Percentiles rank a stretch among this genome's conserved stretches.
Evolutionary conservation across 441 rosid genomes (phyloP).

Genomic region (Euphorbia schlechtendalii): DNA sequence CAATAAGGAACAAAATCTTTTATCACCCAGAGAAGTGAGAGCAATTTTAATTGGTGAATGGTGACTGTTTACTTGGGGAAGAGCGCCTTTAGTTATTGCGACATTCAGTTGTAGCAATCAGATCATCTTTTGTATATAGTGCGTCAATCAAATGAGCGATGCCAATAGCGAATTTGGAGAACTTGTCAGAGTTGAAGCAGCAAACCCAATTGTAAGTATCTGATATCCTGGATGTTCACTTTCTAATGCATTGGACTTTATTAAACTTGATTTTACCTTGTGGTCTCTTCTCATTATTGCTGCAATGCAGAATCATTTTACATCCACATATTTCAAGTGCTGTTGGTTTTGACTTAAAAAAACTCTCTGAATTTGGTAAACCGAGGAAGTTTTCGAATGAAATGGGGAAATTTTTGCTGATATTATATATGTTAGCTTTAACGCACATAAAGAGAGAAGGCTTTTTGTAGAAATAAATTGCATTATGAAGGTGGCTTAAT

Average conservation of each 20-base stretch:
- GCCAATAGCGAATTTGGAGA: constrained; percentile 1
- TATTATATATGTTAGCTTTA: not conserved
- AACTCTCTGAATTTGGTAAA: not conserved
- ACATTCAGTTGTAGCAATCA: not conserved
- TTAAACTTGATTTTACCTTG: not conserved
- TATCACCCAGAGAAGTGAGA: no score
- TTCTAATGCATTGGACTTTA: not conserved
- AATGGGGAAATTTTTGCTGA: not conserved
- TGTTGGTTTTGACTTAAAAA: not conserved
- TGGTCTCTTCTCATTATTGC: not conserved
- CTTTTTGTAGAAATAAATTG: not conserved
- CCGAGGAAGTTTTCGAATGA: not conserved
- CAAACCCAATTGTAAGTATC: not conserved
- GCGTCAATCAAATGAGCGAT: not conserved
- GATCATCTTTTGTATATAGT: not conserved
- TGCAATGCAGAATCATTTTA: not conserved
- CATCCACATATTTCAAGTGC: not conserved
- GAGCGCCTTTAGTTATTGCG: not conserved
- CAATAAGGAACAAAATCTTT: no score
- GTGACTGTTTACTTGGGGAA: not conserved
- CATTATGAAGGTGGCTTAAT: not conserved
- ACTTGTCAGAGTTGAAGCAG: not conserved
- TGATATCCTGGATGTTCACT: not conserved
- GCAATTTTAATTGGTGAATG: no score
- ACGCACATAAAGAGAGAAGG: not conserved